phyloP scores from a whole-genome alignment of 345 rosid genomes.

The Citrus unshiu region DNA sequence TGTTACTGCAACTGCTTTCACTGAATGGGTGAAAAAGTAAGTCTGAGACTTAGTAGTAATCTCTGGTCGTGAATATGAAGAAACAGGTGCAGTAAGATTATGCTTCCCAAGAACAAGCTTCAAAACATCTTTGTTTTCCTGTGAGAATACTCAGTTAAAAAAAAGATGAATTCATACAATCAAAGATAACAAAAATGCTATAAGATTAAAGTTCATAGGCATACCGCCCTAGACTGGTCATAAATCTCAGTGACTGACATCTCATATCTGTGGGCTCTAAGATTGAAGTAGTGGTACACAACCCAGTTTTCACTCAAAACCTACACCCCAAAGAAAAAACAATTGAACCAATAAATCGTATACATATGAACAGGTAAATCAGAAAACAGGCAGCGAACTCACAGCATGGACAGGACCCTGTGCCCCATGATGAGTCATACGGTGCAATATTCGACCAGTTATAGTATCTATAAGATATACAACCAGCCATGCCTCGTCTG shows the following conservation, averaged over 20 bases:
- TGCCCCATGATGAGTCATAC: conserved; percentile 88
- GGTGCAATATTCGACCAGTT: conserved; percentile 90
- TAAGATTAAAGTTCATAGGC: conserved; percentile 5
- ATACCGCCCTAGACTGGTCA: conserved; percentile 98
- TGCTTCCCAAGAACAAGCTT: conserved; percentile 95
- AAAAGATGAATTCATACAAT: conserved; percentile 10
- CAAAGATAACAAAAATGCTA: background rate
- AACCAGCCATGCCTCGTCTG: conserved; percentile 81
- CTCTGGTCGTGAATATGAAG: conserved; percentile 86
- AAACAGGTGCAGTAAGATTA: conserved; percentile 79
- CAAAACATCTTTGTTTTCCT: conserved; percentile 97
- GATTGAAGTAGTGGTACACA: conserved; percentile 96
- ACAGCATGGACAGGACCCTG: conserved; percentile 96
- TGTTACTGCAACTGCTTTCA: conserved; percentile 84
- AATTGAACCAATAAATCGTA: conserved; percentile 19
- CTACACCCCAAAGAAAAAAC: conserved; percentile 34
- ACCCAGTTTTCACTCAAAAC: conserved; percentile 99
- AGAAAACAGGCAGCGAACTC: conserved; percentile 29
- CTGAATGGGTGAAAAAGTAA: conserved; percentile 85
- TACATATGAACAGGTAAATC: conserved; percentile 4
- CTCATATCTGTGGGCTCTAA: conserved; percentile 95
- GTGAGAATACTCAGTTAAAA: conserved; percentile 26
- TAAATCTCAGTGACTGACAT: conserved; percentile 92
- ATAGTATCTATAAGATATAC: conserved; percentile 86
- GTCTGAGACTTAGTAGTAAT: conserved; percentile 89